These are phyloP conservation scores for Hypericum androsaemum DNA, from an alignment of 345 rosid genomes.

Conservation along the genomic window DNA sequence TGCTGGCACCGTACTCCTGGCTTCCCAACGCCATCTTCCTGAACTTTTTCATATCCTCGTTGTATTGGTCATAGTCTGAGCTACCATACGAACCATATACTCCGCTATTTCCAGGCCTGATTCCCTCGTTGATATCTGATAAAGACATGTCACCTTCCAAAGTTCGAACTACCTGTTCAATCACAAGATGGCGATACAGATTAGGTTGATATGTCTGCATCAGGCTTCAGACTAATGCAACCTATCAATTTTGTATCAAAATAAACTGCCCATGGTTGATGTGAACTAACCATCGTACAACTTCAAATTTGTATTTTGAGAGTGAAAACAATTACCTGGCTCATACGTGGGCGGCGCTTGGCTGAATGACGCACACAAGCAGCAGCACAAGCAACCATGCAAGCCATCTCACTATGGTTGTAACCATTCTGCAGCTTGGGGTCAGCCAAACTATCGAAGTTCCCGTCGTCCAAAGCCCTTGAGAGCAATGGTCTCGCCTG, in stretches of 20 bases:
- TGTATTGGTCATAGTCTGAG: conserved; percentile 5
- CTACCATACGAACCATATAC: conserved; percentile 1
- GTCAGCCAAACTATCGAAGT: conserved; percentile 53
- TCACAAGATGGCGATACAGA: not conserved
- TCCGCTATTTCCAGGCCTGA: conserved; percentile 6
- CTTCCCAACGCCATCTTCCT: conserved; percentile 4
- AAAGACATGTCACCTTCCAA: conserved; percentile 13
- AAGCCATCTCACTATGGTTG: conserved; percentile 60
- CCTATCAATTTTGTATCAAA: not conserved
- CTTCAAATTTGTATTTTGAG: no score
- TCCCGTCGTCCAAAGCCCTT: conserved; percentile 52
- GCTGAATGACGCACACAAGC: conserved; percentile 89
- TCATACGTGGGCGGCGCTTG: conserved; percentile 71
- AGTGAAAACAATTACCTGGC: conserved; percentile 62
- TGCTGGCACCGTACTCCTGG: not conserved
- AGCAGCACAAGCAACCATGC: conserved; percentile 82
- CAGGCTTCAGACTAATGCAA: not conserved
- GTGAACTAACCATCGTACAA: no score
- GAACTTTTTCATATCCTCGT: not conserved
- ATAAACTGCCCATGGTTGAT: no score
- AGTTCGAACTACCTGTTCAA: conserved; percentile 11
- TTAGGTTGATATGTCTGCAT: not conserved
- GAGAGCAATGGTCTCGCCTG: conserved; percentile 79
- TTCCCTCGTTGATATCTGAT: conserved; percentile 11
- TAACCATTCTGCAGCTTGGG: conserved; percentile 44